A percentile compares a stretch with the other conserved stretches of the same genome.
Conservation (phyloP, 192 early-diverging fungal species). For the Coemansia sp. region DNA sequence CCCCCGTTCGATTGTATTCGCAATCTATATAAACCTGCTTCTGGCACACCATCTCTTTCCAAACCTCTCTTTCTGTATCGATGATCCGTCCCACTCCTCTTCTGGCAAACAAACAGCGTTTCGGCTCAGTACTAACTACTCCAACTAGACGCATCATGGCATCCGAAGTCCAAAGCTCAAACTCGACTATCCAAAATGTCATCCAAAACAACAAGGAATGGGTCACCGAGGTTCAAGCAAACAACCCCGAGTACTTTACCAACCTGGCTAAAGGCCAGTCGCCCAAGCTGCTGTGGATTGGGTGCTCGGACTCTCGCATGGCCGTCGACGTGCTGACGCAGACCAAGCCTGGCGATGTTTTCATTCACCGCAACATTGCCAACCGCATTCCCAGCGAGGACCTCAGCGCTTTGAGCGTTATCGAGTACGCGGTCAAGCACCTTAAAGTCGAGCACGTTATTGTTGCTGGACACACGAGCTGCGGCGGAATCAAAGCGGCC, state of each 20-base stretch:
- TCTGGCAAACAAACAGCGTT: constrained; percentile 26
- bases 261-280: constrained; percentile 70
- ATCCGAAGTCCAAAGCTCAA: background rate
- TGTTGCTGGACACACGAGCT: constrained; percentile 82
- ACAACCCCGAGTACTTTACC: constrained; percentile 70
- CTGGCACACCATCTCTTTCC: background rate
- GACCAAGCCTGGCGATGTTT: constrained; percentile 72
- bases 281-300: constrained; percentile 87
- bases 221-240: constrained; percentile 56
- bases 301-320: constrained; percentile 91
- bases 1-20: no score
- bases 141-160: constrained; percentile 29
- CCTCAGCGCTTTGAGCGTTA: constrained; percentile 75
- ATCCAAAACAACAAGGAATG: constrained; percentile 58
- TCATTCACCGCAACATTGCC: constrained; percentile 97
- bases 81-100: constrained; percentile 27
- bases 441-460: constrained; percentile 92
- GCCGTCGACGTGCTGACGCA: constrained; percentile 74
- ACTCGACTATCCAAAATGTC: constrained; percentile 4
- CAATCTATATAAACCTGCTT: background rate
- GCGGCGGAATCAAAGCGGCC: constrained; percentile 69
- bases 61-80: background rate
- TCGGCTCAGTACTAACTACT: constrained; percentile 21
- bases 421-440: constrained; percentile 91
- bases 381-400: constrained; percentile 85